Conservation (phyloP, 129 eudicot species). For the Calendula officinalis region DNA sequence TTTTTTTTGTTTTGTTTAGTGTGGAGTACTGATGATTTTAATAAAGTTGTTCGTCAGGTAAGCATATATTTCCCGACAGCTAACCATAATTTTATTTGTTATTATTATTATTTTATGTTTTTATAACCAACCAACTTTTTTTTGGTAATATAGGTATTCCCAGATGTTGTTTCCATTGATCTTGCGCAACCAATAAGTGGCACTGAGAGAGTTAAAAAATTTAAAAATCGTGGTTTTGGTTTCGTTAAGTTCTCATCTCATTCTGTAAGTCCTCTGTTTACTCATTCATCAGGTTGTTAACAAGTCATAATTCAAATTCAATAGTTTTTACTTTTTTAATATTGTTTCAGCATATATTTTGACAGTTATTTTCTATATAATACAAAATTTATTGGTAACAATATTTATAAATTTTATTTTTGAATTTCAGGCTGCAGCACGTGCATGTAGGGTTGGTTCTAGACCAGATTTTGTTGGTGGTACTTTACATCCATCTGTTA, state of each 20-base stretch:
- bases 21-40: constrained; percentile 79
- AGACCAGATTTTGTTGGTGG: constrained; percentile 66
- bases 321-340: too few relatives aligned
- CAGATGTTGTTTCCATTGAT: constrained; percentile 73
- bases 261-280: constrained; percentile 59
- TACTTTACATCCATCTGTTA: constrained; percentile 67
- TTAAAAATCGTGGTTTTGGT: constrained; percentile 81
- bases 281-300: neutral
- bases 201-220: constrained; percentile 49
- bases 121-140: neutral
- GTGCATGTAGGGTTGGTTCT: constrained; percentile 64
- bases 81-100: neutral
- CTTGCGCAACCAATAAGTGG: constrained; percentile 47
- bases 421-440: constrained; percentile 77
- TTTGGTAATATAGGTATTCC: constrained; percentile 56
- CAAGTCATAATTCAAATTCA: too few relatives aligned
- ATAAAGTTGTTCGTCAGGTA: constrained; percentile 67
- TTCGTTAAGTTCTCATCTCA: constrained; percentile 83
- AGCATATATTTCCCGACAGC: neutral
- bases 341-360: too few relatives aligned
- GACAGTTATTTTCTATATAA: too few relatives aligned
- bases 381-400: neutral
- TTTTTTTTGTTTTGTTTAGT: constrained; percentile 39
- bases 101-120: neutral
- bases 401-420: constrained; percentile 42